Conservation (phyloP, 1,284 basidiomycete genomes). For the Moesziomyces sp. region DNA sequence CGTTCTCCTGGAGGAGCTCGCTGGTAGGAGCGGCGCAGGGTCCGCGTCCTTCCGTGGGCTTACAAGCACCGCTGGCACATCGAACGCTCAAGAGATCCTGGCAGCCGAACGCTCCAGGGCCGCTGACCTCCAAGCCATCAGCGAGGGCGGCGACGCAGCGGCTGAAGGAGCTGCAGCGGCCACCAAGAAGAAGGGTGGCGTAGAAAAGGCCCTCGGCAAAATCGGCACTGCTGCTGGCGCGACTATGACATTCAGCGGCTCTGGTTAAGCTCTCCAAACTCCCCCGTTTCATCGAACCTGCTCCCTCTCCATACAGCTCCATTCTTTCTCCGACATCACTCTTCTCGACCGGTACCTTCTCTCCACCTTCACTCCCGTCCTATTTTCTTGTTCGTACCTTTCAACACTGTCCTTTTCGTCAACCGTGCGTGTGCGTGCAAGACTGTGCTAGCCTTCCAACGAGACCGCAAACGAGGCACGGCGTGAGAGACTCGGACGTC, state of each 20-base stretch:
- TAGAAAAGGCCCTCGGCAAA: not conserved
- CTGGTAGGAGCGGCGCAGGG: not conserved
- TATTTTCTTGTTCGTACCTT: not conserved
- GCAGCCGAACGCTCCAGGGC: not conserved
- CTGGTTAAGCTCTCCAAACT: not conserved
- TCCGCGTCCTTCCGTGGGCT: too few relatives aligned
- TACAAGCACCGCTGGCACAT: too few relatives aligned
- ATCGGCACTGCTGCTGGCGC: slow-evolving; percentile 11
- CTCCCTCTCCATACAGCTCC: too few relatives aligned
- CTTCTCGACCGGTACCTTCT: too few relatives aligned
- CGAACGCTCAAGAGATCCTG: not conserved
- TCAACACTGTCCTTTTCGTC: not conserved
- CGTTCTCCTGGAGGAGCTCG: not conserved
- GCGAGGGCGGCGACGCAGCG: not conserved
- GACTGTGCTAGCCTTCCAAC: too few relatives aligned
- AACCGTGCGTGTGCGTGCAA: not conserved
- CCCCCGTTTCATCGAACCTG: not conserved
- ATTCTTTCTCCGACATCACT: too few relatives aligned
- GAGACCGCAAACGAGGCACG: too few relatives aligned
- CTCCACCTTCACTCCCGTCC: too few relatives aligned
- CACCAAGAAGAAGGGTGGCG: not conserved
- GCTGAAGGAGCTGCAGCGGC: slow-evolving; percentile 3
- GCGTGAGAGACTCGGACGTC: too few relatives aligned
- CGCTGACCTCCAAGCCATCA: slow-evolving; percentile 5
- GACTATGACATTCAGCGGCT: slow-evolving; percentile 23